Base-by-base conservation (phyloP, 371 early-diverging fungal species). In the Syncephalis plumigaleata region DNA sequence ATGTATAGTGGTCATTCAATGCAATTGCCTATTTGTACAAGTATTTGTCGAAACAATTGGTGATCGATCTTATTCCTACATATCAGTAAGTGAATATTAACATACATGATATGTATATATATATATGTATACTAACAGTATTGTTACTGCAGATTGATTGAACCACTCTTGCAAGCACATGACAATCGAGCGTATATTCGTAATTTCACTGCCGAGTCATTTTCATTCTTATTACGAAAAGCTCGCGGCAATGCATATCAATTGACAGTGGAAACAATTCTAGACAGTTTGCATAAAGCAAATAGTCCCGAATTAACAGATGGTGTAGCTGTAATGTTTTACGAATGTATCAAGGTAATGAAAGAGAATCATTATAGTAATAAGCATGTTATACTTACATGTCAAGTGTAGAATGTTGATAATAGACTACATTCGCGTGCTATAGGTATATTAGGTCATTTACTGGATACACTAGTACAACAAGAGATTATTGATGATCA, bases 21-120 rank as follows among this genome's bases (percentile, higher is more conserved):
- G 70, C 82, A 38, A 73, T 96, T 49, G 87, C 92, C 7, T 84
- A 79, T 50, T 65, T 93, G 21, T 90, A 91, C 72, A 93, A 92
- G 60, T 85, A 84, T 49, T 69, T 92, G 38, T 68, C 79, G 5
- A 73, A 73, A 45, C 65, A 71, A 52, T 68, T 94, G 24, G 40
- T 73, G 3, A 62, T 57, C 7, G 79, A 90, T 48, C 55, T 93
- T 9, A 56, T 71, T 17, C 61, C 71, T 9, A 83, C 84, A 16
- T 91, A 81, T 58, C 56, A 55, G 72, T 73, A 68, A 25, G 67
- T 22, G 11, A 25, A 0, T 20, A 8, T 3, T 26, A 22, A 25
- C 4, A 50, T 57, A 23, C 11, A 22, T 1, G 20, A 38, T 49
- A n/a, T 1, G 9, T 20, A n/a, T n/a, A n/a, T n/a, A n/a, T n/a